These are phyloP conservation scores for Aegilops speltoides DNA, from an alignment of 176 grass and related monocot genomes.

Conservation along the genomic window DNA sequence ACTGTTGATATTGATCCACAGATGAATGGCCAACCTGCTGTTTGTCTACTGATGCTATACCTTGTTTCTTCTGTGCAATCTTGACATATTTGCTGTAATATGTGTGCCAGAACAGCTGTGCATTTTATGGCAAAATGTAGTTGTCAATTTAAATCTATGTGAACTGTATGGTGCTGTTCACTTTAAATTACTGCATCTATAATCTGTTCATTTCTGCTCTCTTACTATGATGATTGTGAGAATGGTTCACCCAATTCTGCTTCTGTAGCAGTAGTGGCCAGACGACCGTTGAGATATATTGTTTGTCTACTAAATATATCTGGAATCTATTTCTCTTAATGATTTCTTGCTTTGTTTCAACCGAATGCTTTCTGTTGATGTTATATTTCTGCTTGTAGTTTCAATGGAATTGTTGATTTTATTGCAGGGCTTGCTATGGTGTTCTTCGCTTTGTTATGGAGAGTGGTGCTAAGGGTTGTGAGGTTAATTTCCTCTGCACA, in stretches of 20 bases:
- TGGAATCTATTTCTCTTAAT: conserved; percentile 37
- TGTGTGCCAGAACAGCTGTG: too few relatives aligned
- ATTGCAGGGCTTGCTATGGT: conserved; percentile 88
- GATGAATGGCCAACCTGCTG: conserved; percentile 35
- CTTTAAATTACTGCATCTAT: not conserved
- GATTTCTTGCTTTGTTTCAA: not conserved
- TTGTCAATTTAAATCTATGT: too few relatives aligned
- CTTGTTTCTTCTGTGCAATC: conserved; percentile 30
- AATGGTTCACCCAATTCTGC: conserved; percentile 57
- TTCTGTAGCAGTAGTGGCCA: conserved; percentile 56
- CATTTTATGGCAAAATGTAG: not conserved
- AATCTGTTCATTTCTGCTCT: conserved; percentile 17
- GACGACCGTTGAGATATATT: conserved; percentile 78
- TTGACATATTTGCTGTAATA: too few relatives aligned
- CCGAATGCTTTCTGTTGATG: not conserved
- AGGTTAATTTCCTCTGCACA: conserved; percentile 21
- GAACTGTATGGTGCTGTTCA: not conserved
- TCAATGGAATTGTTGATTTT: not conserved
- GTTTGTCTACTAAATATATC: conserved; percentile 85
- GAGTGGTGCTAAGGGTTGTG: conserved; percentile 92
- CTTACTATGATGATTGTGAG: conserved; percentile 30
- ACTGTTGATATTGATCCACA: conserved; percentile 84
- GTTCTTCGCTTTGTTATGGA: conserved; percentile 95
- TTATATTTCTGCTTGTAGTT: not conserved
- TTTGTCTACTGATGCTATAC: conserved; percentile 81